These are phyloP conservation scores for Spatholobus suberectus DNA, from an alignment of 306 rosid genomes.

Conservation along the genomic window DNA sequence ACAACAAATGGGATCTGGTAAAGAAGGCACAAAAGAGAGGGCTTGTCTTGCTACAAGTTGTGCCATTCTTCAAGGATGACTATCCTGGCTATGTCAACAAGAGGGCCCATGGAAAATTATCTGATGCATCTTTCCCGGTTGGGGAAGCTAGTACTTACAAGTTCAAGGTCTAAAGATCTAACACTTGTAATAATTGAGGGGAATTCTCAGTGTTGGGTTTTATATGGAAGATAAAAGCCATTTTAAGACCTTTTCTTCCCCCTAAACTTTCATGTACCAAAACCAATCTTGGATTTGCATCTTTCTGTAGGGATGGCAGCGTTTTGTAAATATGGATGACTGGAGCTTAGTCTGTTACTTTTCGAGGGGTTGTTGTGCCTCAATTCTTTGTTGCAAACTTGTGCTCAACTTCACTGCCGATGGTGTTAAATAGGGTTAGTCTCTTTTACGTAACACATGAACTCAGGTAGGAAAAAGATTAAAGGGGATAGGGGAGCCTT, in stretches of 20 bases:
- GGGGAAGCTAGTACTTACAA: constrained; percentile 71
- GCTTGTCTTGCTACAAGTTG: constrained; percentile 47
- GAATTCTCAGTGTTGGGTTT: constrained; percentile 14
- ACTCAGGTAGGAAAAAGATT: background rate
- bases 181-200: background rate
- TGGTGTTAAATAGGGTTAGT: background rate
- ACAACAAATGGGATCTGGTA: constrained; percentile 71
- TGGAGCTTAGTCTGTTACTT: constrained; percentile 6
- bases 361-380: background rate
- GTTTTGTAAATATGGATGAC: background rate
- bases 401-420: background rate
- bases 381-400: background rate
- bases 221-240: background rate
- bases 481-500: background rate
- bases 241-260: background rate
- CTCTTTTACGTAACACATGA: background rate
- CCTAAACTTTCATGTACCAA: too few species aligned
- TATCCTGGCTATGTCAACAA: constrained; percentile 82
- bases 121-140: constrained; percentile 58
- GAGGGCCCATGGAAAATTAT: constrained; percentile 68
- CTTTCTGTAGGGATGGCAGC: background rate
- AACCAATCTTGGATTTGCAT: constrained; percentile 2
- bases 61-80: constrained; percentile 58
- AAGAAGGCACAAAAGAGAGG: constrained; percentile 70
- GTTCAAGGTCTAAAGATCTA: constrained; percentile 52